Base-by-base conservation (phyloP, 139 green algal genomes). In the Limnomonas spitsbergensis region DNA sequence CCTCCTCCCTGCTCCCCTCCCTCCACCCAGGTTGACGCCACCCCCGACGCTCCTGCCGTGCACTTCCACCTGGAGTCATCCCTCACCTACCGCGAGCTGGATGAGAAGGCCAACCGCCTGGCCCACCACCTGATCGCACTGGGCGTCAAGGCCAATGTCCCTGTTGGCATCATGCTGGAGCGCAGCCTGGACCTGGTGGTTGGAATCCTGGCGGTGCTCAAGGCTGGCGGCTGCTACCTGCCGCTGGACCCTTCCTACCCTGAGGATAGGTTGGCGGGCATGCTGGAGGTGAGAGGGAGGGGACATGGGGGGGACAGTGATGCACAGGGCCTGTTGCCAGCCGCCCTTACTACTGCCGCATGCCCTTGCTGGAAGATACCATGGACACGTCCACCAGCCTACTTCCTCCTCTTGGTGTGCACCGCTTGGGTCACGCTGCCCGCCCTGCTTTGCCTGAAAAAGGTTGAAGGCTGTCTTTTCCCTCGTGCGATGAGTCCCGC, bases 171-270 rank as follows among this genome's bases (percentile, higher is more conserved):
- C 4, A 36, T 76, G 69, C 38, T 76, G 3, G 38, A 76, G 2
- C 69, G 66, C 24, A 29, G 26, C 2, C 34, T 73, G 32, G 69
- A 76, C 69, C 27, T 56, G 38, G 38, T 42, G 3, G 3, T 76
- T 2, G 26, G 4, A 20, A 39, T 66, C 36, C 35, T 76, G 4
- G 69, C 35, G 7, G 38, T 29, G 2, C 37, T 26, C 37, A 76
- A 76, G 69, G 76, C 87, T 1, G 89, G 89, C 34, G 82, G 73
- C 27, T 71, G 42, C 29, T 91, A 90, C 69, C 74, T 91, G 38
- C 89, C 89, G 0, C 76, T 93, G 78, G 86, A 91, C 78, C 84
- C 89, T 26, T 32, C 40, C 1, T 90, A 89, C 42, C 87, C 87
- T 4, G 34, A 72, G 3, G 80, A 88, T 3, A 81, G 87, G 3